Percentiles rank a stretch among this genome's conserved stretches.
phyloP scores from a whole-genome alignment of 176 grass and related monocot species.

The Eragrostis nindensis region DNA sequence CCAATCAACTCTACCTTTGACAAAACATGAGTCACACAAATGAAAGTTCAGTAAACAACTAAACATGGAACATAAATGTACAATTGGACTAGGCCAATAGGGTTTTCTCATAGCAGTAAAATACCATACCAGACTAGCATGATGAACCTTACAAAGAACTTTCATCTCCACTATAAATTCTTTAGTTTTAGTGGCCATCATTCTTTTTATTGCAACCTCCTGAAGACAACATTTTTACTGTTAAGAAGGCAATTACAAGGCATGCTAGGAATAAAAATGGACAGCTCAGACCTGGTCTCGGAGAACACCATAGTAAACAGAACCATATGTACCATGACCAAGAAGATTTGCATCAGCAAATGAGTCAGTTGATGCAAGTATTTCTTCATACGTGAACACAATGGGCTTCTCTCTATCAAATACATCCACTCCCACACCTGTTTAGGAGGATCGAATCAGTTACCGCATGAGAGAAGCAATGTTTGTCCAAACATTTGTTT shows the following conservation, averaged over 20 bases:
- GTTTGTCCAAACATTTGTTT: constrained; percentile 12
- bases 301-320: constrained; percentile 95
- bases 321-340: constrained; percentile 97
- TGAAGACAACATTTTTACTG: constrained; percentile 43
- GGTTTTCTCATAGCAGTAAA: constrained; percentile 32
- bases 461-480: constrained; percentile 15
- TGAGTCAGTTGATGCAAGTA: constrained; percentile 78
- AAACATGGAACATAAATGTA: neutral
- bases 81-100: neutral
- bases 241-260: constrained; percentile 8
- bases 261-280: constrained; percentile 32
- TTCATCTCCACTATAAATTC: constrained; percentile 98
- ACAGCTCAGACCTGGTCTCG: constrained; percentile 72
- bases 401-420: constrained; percentile 92
- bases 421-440: constrained; percentile 72
- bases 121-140: constrained; percentile 89
- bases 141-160: constrained; percentile 99
- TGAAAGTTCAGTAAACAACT: constrained; percentile 43
- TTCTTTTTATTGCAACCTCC: constrained; percentile 99
- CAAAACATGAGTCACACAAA: constrained; percentile 61
- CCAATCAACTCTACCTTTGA: constrained; percentile 99
- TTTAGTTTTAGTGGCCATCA: constrained; percentile 96
- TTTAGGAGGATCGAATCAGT: constrained; percentile 20
- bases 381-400: constrained; percentile 84
- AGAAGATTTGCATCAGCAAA: constrained; percentile 96